Evolutionary conservation across 1,139 yeast genomes (phyloP).

Genomic region (Pichia sp.): DNA sequence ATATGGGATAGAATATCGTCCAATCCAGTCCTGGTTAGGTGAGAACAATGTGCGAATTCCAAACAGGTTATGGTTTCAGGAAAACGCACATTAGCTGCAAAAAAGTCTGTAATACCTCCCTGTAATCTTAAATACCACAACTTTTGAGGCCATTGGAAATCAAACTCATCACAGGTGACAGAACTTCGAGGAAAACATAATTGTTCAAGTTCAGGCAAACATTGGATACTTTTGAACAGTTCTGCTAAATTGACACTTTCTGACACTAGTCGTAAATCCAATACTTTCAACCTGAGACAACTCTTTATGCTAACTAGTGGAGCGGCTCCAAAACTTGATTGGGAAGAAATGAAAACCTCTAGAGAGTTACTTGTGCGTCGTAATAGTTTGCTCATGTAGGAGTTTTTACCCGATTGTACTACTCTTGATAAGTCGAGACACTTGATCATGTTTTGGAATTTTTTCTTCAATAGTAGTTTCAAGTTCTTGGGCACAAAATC

Average conservation of each 20-base stretch:
- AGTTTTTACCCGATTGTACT: slow-evolving; percentile 90
- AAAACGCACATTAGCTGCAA: slow-evolving; percentile 59
- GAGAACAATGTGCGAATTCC: slow-evolving; percentile 86
- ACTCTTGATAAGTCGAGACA: slow-evolving; percentile 69
- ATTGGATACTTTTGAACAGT: slow-evolving; percentile 67
- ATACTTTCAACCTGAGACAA: slow-evolving; percentile 57
- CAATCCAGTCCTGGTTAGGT: slow-evolving; percentile 52
- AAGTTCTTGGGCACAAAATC: slow-evolving; percentile 5
- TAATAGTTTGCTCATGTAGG: slow-evolving; percentile 75
- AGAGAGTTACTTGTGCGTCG: slow-evolving; percentile 67
- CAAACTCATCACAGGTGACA: slow-evolving; percentile 62
- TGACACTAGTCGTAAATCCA: slow-evolving; percentile 85
- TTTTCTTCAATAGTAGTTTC: slow-evolving; percentile 15
- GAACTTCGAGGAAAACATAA: slow-evolving; percentile 88
- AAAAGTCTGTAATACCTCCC: slow-evolving; percentile 85
- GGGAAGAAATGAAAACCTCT: slow-evolving; percentile 80
- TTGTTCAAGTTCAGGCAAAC: slow-evolving; percentile 59
- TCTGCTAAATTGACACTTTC: slow-evolving; percentile 83
- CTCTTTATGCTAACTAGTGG: slow-evolving; percentile 75
- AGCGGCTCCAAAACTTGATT: slow-evolving; percentile 88
- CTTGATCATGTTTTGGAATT: slow-evolving; percentile 37
- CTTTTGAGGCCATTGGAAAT: slow-evolving; percentile 71
- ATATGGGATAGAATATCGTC: slow-evolving; percentile 55
- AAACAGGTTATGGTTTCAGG: slow-evolving; percentile 68
- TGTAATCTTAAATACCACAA: slow-evolving; percentile 69